Conservation (phyloP, 2,329 filamentous ascomycete species). For the Ophiostoma montium region DNA sequence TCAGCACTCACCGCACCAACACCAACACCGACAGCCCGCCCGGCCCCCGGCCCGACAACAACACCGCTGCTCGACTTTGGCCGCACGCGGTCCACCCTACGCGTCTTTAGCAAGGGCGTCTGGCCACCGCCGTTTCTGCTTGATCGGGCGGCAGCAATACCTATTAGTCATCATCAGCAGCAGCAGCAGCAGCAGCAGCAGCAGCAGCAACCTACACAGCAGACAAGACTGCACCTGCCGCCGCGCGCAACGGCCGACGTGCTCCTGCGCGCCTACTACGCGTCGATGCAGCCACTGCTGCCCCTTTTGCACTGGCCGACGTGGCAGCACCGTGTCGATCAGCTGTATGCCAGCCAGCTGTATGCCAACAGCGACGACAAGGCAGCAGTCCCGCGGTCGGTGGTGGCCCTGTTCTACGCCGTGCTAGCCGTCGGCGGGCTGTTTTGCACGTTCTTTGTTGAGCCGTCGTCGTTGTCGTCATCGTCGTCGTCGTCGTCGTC, state of each 20-base stretch:
- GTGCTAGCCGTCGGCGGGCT: conserved; percentile 73
- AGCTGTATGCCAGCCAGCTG: conserved; percentile 45
- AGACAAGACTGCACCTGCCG: too few relatives aligned
- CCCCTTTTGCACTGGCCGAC: conserved; percentile 82
- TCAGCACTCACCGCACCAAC: background rate
- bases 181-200: conserved; percentile 22
- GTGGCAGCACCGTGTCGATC: conserved; percentile 63
- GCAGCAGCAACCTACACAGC: conserved; percentile 33
- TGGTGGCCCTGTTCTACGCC: conserved; percentile 68
- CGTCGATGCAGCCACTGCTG: conserved; percentile 63
- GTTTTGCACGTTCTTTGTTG: conserved; percentile 34
- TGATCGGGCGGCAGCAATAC: too few relatives aligned
- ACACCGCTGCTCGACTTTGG: conserved; percentile 46
- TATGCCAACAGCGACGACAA: too few relatives aligned
- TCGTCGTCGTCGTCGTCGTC: background rate
- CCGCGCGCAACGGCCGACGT: conserved; percentile 54
- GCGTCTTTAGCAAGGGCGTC: conserved; percentile 60
- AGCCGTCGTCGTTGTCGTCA: too few relatives aligned
- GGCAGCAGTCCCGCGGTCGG: too few relatives aligned
- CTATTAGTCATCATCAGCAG: conserved; percentile 24
- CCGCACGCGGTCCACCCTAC: conserved; percentile 57
- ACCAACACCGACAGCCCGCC: background rate
- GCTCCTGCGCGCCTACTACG: conserved; percentile 62
- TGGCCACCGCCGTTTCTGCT: conserved; percentile 64
- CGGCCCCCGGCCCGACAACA: background rate